Conservation (phyloP, 1,284 basidiomycete genomes). For the Sanghuangporus sanghuang region DNA sequence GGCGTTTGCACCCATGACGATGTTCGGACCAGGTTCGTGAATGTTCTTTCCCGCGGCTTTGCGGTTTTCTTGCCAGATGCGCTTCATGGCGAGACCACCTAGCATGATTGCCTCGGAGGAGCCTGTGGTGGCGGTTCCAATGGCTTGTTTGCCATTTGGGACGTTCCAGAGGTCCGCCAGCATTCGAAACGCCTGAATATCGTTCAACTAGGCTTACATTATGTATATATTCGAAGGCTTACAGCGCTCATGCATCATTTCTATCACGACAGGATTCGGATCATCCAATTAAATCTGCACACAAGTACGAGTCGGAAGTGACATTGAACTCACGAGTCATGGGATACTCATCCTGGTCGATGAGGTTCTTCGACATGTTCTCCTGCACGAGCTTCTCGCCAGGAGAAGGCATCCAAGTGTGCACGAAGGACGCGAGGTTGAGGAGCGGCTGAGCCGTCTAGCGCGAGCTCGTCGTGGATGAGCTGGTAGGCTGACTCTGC, state of each 20-base stretch:
- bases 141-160: constrained; percentile 63
- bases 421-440: constrained; percentile 79
- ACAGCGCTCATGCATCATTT: constrained; percentile 77
- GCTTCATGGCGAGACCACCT: constrained; percentile 93
- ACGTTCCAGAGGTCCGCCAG: constrained; percentile 94
- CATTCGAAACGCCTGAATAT: constrained; percentile 58
- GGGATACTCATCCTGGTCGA: constrained; percentile 92
- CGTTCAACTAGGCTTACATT: not conserved
- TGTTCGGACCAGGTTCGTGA: constrained; percentile 79
- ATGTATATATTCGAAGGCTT: constrained; percentile 10
- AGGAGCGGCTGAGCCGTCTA: constrained; percentile 76
- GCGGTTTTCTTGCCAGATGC: constrained; percentile 86
- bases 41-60: constrained; percentile 85
- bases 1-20: constrained; percentile 79
- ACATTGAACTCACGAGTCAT: constrained; percentile 53
- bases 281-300: not conserved
- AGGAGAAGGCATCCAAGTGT: constrained; percentile 57
- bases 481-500: constrained; percentile 70
- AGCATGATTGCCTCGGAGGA: constrained; percentile 93
- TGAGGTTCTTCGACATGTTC: constrained; percentile 86
- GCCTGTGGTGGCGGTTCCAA: constrained; percentile 92
- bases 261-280: constrained; percentile 27
- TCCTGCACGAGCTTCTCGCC: constrained; percentile 73
- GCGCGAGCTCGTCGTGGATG: constrained; percentile 77
- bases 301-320: constrained; percentile 8